Evolutionary conservation across 2,329 filamentous ascomycete genomes (phyloP), one percentile per base, ranked within the genome.

Genomic region (Lachnellula subtilissima): DNA sequence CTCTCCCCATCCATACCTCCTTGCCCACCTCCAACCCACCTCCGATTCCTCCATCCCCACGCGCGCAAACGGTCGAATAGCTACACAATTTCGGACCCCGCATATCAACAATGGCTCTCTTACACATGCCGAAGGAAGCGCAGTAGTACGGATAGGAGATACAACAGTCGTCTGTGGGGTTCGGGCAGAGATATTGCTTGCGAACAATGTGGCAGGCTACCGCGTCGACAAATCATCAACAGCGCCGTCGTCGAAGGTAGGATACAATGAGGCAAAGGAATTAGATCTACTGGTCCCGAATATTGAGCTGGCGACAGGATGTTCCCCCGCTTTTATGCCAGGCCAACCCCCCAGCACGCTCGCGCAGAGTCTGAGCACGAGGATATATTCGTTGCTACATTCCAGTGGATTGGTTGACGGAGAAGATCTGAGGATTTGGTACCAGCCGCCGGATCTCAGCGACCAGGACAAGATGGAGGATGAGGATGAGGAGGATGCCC

Each of bases 101-200:
- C 84, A 85, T 36, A 79, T 94, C 65, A 94, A 97, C 72, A 84
- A 85, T 0, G 88, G 89, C 25, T 94, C 90, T 22, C 78, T 99
- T 50, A 89, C 91, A 0, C 91, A 99, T 71, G 88, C 91, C 54
- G 87, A 96, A 69, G 94, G 94, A 51, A 95, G 90, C 66, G 88
- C 93, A 0, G 87, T 97, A 0, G 88, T 97, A 50, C 84, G 94
- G 37, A 78, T 89, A 51, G 94, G 94, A 48, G 90, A 95, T 71
- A 97, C 93, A 1, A 91, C 91, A 1, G 90, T 92, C n/a, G 92
- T 99, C 39, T 97, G 92, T 70, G 94, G 93, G 55, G 85, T 99
- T 19, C 85, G 93, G 46, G 92, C 81, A 52, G 94, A 99, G 74
- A 86, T 96, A 6, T 77, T 99, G 25, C 79, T 86, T 48, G 86